Evolutionary conservation across 2,329 filamentous ascomycete species (phyloP).

Genomic region (Calonectria pseudoreteaudii): DNA sequence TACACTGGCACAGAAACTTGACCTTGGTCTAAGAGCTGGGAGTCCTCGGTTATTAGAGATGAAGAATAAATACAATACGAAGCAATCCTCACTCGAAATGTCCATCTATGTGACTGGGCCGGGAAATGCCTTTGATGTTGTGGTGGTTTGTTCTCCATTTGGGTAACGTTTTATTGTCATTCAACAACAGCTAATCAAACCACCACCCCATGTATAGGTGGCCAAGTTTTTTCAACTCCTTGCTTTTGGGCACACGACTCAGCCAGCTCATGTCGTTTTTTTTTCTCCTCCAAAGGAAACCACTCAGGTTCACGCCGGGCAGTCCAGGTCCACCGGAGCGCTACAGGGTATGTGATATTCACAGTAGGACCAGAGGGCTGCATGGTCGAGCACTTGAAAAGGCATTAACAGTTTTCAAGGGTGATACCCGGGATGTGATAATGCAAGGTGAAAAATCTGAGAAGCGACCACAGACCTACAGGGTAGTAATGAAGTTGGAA

Average conservation of each 20-base stretch:
- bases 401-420: background rate
- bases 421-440: no score
- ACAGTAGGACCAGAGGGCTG: background rate
- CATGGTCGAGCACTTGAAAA: background rate
- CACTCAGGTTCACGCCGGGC: no score
- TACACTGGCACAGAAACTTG: background rate
- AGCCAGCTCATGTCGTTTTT: background rate
- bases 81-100: background rate
- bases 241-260: background rate
- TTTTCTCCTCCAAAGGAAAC: no score
- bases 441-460: background rate
- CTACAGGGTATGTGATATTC: background rate
- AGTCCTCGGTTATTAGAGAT: background rate
- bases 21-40: background rate
- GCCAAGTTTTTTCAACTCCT: background rate
- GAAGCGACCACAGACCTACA: background rate
- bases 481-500: background rate
- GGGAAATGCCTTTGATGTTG: background rate
- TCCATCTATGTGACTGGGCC: no score
- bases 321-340: background rate
- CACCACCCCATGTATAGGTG: background rate
- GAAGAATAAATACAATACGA: conserved; percentile 6
- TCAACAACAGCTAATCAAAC: background rate
- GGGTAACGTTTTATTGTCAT: background rate
- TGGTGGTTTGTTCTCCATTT: background rate